phyloP scores from a whole-genome alignment of 306 rosid genomes.

The Pyrus communis region DNA sequence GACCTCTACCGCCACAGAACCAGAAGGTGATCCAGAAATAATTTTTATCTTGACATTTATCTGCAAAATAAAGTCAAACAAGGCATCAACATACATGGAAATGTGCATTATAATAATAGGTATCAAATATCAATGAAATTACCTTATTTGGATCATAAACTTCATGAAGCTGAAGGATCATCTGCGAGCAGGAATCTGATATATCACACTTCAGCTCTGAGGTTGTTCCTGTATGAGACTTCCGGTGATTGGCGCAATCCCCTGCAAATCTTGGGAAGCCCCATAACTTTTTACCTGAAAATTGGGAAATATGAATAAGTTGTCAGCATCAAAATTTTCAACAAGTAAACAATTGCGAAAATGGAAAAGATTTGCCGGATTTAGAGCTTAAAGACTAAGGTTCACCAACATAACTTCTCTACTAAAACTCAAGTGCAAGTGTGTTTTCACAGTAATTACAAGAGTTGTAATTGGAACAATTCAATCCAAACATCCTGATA shows the following conservation, averaged over 20 bases:
- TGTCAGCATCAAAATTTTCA: neutral
- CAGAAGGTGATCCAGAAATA: slow-evolving; percentile 88
- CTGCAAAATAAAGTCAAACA: slow-evolving; percentile 32
- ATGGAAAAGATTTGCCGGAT: neutral
- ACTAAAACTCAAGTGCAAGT: neutral
- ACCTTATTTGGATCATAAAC: slow-evolving; percentile 97
- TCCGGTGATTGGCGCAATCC: slow-evolving; percentile 79
- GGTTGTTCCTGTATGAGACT: slow-evolving; percentile 53
- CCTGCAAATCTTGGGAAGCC: slow-evolving; percentile 90
- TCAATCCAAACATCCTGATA: neutral
- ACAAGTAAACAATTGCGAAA: neutral
- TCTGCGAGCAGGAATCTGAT: slow-evolving; percentile 88
- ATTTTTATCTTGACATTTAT: slow-evolving; percentile 88
- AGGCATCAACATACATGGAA: neutral
- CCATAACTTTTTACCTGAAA: slow-evolving; percentile 83
- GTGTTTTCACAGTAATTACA: neutral
- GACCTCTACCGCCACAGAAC: slow-evolving; percentile 86
- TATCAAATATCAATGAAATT: neutral
- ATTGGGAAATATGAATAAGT: neutral
- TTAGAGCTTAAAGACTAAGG: neutral
- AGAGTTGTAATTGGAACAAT: too few species aligned
- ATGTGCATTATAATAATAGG: neutral
- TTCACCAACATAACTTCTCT: neutral
- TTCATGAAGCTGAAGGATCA: slow-evolving; percentile 95
- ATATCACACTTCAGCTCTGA: slow-evolving; percentile 78